Conservation (phyloP, 1,284 basidiomycete genomes). For the Microbotryomycetes sp. region DNA sequence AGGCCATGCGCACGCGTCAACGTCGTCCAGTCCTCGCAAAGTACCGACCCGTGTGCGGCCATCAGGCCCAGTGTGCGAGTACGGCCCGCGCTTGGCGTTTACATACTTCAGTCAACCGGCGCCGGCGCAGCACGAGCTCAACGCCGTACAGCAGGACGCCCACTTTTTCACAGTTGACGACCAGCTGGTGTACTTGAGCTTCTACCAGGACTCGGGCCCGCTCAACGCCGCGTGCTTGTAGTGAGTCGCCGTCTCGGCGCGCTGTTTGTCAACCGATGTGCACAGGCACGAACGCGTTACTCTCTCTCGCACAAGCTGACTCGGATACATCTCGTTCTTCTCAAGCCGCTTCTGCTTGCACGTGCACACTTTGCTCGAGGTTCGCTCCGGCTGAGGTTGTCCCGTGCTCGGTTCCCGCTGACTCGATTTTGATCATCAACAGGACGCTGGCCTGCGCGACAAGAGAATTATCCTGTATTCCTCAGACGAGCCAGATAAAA, state of each 20-base stretch:
- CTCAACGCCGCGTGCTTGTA: conserved; percentile 87
- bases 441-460: conserved; percentile 5
- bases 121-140: conserved; percentile 21
- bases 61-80: conserved; percentile 24
- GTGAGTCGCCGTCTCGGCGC: conserved; percentile 1
- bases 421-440: not conserved
- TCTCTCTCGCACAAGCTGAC: not conserved
- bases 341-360: conserved; percentile 68
- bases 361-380: conserved; percentile 80
- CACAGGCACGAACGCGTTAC: not conserved
- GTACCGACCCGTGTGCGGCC: no score
- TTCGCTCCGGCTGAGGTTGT: conserved; percentile 39
- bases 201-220: conserved; percentile 93
- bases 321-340: not conserved
- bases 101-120: conserved; percentile 31
- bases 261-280: no score
- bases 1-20: not conserved
- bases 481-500: conserved; percentile 70
- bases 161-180: conserved; percentile 64
- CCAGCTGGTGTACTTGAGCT: conserved; percentile 83
- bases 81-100: conserved; percentile 28
- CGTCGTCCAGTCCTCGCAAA: not conserved
- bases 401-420: not conserved
- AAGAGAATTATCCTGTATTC: conserved; percentile 76
- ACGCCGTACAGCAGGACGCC: conserved; percentile 11